Base-by-base conservation (phyloP, 345 rosid species). In the Sonneratia alba region DNA sequence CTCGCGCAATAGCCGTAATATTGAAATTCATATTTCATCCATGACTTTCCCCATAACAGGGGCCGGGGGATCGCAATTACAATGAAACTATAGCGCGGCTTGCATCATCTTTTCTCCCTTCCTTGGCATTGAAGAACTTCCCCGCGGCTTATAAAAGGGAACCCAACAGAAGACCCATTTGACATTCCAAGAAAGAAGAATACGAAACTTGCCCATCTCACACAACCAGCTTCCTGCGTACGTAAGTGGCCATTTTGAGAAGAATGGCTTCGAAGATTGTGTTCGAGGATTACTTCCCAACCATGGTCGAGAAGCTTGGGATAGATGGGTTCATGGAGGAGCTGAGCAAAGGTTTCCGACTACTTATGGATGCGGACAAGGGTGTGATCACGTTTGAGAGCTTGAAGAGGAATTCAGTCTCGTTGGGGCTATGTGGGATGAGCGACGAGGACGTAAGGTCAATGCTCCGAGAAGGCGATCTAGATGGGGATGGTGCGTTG, bases 271-370 rank as follows among this genome's bases (percentile, higher is more conserved):
- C 64, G 3, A 59, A 59, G 64, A 66, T 82, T 27, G 81, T 76
- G 49, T 87, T 87, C 27, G 89, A 87, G 45, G 89, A 85, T 70
- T 81, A 68, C 43, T 87, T 87, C 72, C 88, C 89, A 7, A 79
- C 86, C 19, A 87, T 87, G 92, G 79, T 84, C 63, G 87, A 82
- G 73, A 80, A 72, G 68, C 32, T 87, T 2, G 92, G 92, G 0
- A 76, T 85, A 0, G 85, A 84, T 0, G 92, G 92, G 67, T 81
- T 87, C 61, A 87, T 87, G 86, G 74, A 76, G 67, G 89, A 87
- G 84, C 70, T 87, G 32, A 67, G 53, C 12, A 85, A 81, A 6
- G 92, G 92, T 69, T 87, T 87, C 70, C 77, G 79, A 7, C 53
- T 87, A 78, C n/a, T 87, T 80, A 79, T 74, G 79, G 92, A 87